phyloP scores from a whole-genome alignment of 306 rosid genomes.

The Astragalus membranaceus region DNA sequence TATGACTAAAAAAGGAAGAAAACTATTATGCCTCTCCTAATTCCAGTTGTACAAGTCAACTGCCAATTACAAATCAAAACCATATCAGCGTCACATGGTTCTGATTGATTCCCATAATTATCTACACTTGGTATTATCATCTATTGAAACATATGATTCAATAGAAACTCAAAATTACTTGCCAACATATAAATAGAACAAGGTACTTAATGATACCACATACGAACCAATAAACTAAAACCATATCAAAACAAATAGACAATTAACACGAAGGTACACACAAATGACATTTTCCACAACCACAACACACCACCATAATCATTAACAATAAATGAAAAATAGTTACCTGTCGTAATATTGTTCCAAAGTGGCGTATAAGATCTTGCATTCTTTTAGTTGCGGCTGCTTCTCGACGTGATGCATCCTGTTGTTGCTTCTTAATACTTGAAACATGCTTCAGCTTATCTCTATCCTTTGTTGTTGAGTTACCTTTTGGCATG shows the following conservation, averaged over 20 bases:
- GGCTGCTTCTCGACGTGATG: slow-evolving; percentile 68
- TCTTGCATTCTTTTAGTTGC: slow-evolving; percentile 91
- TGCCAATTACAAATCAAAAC: not conserved
- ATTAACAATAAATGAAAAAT: not conserved
- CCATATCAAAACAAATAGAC: not conserved
- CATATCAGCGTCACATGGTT: not conserved
- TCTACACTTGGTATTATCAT: not conserved
- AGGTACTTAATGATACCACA: not conserved
- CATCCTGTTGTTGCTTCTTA: slow-evolving; percentile 75
- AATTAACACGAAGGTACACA: not conserved
- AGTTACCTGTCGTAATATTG: slow-evolving; percentile 74
- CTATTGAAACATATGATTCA: not conserved
- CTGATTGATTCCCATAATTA: not conserved
- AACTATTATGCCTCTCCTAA: no score
- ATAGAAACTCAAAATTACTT: not conserved
- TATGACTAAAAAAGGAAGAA: no score
- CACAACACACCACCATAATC: not conserved
- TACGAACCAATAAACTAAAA: not conserved
- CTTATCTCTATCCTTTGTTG: slow-evolving; percentile 57
- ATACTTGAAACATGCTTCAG: slow-evolving; percentile 65
- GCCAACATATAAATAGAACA: not conserved
- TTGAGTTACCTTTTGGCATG: slow-evolving; percentile 44
- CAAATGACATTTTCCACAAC: slow-evolving; percentile 6
- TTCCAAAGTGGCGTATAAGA: slow-evolving; percentile 79
- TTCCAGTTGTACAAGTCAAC: not conserved